Base-by-base conservation (phyloP, 108 stramenopile genomes). In the Cyclotella sp. region DNA sequence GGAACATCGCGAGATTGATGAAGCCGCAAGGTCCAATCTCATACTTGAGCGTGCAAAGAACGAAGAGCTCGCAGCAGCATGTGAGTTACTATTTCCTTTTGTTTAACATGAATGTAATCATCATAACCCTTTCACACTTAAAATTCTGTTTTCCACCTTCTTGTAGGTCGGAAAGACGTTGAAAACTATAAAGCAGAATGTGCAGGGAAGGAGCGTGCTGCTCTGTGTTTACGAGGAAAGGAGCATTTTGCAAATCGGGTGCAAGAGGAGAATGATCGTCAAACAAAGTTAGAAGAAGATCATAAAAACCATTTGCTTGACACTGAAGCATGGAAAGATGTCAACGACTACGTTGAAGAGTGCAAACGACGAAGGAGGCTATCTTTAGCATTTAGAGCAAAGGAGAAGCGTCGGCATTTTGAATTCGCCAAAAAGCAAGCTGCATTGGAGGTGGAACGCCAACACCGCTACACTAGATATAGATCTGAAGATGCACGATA, bases 351-450 rank as follows among this genome's bases (percentile, higher is more conserved):
- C 76, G 63, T 91, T 1, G 72, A 87, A 55, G 86, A 89, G 49
- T 95, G 92, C 78, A 90, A 90, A 66, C 68, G 66, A 63, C 81
- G 90, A 26, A 72, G 82, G 62, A 76, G 92, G 42, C 63, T 90
- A 26, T 95, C 94, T 15, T 84, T 95, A 13, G 92, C 88, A 41
- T 80, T 87, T 46, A 84, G 94, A 51, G 94, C 94, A 34, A 92
- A 90, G 45, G 94, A 95, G 67, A 87, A 81, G 30, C 84, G 90
- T 11, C 86, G 73, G 0, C 89, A 91, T 76, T 79, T 78, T 45
- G 75, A 83, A 57, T 78, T 81, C 82, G 70, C 77, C 54, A 78
- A 84, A 64, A 26, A 87, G 41, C 72, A 84, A 75, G 80, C 71
- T 40, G 69, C 79, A 60, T 46, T 87, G 67, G 78, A 78, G 62